These are phyloP conservation scores for Sporothrix inflata DNA, from an alignment of 2,329 filamentous ascomycete genomes.

Conservation along the genomic window DNA sequence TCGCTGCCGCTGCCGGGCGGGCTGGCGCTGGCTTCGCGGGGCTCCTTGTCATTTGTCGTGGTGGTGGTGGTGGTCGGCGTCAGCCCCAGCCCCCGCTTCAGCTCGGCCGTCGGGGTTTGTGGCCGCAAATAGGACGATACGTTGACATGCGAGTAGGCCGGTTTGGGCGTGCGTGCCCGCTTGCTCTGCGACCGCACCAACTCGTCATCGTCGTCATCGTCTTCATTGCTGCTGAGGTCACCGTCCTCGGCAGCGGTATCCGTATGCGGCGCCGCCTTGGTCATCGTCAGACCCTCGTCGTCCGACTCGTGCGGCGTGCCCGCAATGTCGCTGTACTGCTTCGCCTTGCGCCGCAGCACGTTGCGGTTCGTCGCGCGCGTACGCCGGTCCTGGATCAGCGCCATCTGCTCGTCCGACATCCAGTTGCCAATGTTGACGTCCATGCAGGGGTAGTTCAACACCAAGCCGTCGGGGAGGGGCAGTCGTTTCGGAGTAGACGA, in stretches of 20 bases:
- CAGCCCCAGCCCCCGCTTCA: background rate
- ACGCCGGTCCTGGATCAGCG: conserved; percentile 81
- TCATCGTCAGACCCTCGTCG: conserved; percentile 62
- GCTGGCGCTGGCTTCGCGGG: background rate
- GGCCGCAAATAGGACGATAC: conserved; percentile 24
- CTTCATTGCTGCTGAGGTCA: background rate
- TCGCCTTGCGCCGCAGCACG: conserved; percentile 81
- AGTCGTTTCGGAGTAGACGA: conserved; percentile 44
- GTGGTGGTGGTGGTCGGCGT: background rate
- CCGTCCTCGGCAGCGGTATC: background rate
- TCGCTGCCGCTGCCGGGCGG: background rate
- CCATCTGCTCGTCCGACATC: conserved; percentile 99
- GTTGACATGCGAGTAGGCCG: conserved; percentile 33
- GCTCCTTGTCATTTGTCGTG: background rate
- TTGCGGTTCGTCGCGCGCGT: conserved; percentile 76
- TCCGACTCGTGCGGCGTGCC: conserved; percentile 82
- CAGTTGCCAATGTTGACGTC: conserved; percentile 99
- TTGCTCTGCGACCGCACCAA: background rate
- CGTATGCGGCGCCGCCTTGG: background rate
- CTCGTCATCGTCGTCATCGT: conserved; percentile 23
- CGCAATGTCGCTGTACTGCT: conserved; percentile 83
- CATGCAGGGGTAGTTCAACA: conserved; percentile 85
- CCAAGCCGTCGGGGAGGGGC: conserved; percentile 75
- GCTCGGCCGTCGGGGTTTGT: conserved; percentile 2
- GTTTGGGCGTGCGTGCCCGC: conserved; percentile 26